phyloP scores from a whole-genome alignment of 2,329 filamentous ascomycete genomes.

The Exophiala mesophila region DNA sequence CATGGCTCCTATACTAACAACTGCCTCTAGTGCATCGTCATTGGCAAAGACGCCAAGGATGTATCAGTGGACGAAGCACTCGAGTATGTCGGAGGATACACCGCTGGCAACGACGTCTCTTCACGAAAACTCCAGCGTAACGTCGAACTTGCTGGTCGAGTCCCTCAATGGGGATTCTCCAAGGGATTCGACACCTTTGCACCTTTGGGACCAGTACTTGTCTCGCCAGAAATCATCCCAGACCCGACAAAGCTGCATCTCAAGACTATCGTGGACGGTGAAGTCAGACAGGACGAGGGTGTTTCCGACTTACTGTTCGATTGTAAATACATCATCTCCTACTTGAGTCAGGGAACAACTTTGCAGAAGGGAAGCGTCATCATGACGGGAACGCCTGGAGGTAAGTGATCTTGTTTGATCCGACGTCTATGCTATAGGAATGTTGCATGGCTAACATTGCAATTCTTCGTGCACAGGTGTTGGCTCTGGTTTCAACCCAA shows the following conservation, averaged over 20 bases:
- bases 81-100: constrained; percentile 39
- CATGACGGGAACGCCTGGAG: constrained; percentile 40
- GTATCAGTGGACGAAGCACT: constrained; percentile 34
- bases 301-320: constrained; percentile 37
- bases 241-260: constrained; percentile 32
- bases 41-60: constrained; percentile 34
- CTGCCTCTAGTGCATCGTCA: constrained; percentile 26
- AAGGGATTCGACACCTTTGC: constrained; percentile 40
- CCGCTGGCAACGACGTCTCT: constrained; percentile 37
- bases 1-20: no score
- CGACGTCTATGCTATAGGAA: no score
- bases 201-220: constrained; percentile 39
- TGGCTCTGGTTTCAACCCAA: constrained; percentile 42
- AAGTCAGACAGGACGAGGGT: constrained; percentile 34
- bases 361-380: constrained; percentile 36
- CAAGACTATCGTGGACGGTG: constrained; percentile 35
- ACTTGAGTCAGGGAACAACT: constrained; percentile 36
- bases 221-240: constrained; percentile 28
- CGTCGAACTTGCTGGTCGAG: constrained; percentile 27
- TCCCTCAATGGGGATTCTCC: constrained; percentile 36
- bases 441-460: background rate
- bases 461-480: constrained; percentile 31
- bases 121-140: constrained; percentile 36
- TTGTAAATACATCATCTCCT: constrained; percentile 33
- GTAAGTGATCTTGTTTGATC: no score